Base-by-base conservation (phyloP, 2,329 filamentous ascomycete species). In the Drechslerella dactyloides region DNA sequence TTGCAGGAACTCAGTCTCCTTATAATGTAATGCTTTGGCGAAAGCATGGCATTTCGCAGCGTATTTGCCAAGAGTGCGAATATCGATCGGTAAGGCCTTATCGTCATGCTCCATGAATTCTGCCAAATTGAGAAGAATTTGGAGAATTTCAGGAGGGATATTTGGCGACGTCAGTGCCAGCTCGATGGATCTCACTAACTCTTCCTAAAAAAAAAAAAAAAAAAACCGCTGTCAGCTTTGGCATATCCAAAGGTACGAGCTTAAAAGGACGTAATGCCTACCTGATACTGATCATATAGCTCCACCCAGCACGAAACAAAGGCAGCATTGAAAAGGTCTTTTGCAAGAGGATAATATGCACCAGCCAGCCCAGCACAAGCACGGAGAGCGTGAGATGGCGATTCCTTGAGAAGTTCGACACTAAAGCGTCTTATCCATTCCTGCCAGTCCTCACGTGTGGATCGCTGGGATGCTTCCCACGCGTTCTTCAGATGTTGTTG, bases 61-160 rank as follows among this genome's bases (percentile, higher is more conserved):
- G 79, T 97, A 96, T 78, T 93, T 90, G 33, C 96, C 96, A 10
- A 99, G 85, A 8, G 94, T 92, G 54, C 94, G 85, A 74, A 99
- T 97, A 78, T 99, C 96, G 74, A 99, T 99, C 1, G 94, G 94
- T 58, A 99, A 82, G 13, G 96, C 93, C 80, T 99, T 99, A 79
- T 99, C 94, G 76, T 99, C 96, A 78, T 99, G 94, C 79, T 99
- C 94, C 94, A 99, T 99, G 79, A 99, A 99, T 79, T 99, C 94
- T 21, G 94, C 94, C 56, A 99, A 84, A 77, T 99, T 99, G 54
- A 99, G 86, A 27, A 99, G 83, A 55, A 97, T 89, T 72, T 96
- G 93, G 7, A 99, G 83, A 75, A 99, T 89, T 79, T 99, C 96
- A 0, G 96, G 94, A 0, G 94, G 93, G 11, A 99, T 96, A 76